Base-by-base conservation (phyloP, 495 filamentous ascomycete genomes). In the Viridothelium virens region DNA sequence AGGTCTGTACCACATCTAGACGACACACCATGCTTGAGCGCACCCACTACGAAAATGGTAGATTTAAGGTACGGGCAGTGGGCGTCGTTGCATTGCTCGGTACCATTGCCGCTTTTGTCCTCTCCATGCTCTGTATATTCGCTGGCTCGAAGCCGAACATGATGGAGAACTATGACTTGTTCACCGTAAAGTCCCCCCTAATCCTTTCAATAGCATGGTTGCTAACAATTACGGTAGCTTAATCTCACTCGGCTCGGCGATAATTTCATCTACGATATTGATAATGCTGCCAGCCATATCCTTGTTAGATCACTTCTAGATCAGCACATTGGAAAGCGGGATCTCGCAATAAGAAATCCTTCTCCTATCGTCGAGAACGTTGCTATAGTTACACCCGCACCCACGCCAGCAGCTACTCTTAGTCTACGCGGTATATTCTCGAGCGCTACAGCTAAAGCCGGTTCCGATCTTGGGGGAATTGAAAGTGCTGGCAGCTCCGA, bases 51-150 rank as follows among this genome's bases (percentile, higher is more conserved):
- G 12, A 64, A 39, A 61, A 67, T 31, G 47, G 74, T 1, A 59
- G 53, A 36, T 34, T 59, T 5, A 59, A 36, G 53, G 7, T 79
- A 75, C 74, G 78, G 39, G 62, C 71, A 0, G 62, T 71, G 25
- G 78, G 76, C n/a, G 34, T 81, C n/a, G 47, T 81, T 33, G 80
- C 82, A 0, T 69, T 78, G 2, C 62, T 81, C 33, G 72, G 80
- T 64, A 81, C 81, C 14, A 79, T 87, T 37, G 82, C 79, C 18
- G 84, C 85, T 47, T 87, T 92, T 70, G 80, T 92, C 56, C 78
- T 93, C 44, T 81, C 81, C 14, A 77, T 91, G 68, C 76, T 91
- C 47, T 87, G 85, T 44, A 81, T 93, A 65, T 86, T 92, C 68
- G 87, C 90, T 2, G 90, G 90, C 39, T 77, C 81, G 9, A 81